Evolutionary conservation across 306 rosid genomes (phyloP).

Genomic region (Glycine tomentella): DNA sequence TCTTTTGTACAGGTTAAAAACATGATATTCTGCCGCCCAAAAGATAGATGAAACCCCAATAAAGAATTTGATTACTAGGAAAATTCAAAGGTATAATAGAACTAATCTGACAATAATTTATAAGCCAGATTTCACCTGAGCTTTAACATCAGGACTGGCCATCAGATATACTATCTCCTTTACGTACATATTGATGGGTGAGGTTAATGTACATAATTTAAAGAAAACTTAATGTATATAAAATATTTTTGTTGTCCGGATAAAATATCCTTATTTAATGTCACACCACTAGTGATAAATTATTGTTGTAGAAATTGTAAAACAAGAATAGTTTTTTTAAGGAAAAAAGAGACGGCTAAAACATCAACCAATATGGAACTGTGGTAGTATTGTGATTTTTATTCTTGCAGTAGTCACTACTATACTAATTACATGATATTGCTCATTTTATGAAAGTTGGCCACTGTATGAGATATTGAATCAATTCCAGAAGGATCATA

Average conservation of each 20-base stretch:
- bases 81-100: slow-evolving; percentile 69
- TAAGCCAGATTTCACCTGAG: neutral
- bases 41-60: slow-evolving; percentile 81
- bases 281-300: no score
- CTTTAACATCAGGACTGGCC: neutral
- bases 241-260: no score
- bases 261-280: no score
- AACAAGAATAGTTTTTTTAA: no score
- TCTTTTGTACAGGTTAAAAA: slow-evolving; percentile 61
- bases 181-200: no score
- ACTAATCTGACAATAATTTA: slow-evolving; percentile 4
- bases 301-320: no score
- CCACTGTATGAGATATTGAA: slow-evolving; percentile 82
- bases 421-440: neutral
- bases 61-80: slow-evolving; percentile 69
- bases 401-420: no score
- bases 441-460: slow-evolving; percentile 55
- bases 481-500: slow-evolving; percentile 72
- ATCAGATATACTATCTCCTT: neutral
- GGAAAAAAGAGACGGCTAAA: no score
- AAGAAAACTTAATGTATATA: no score
- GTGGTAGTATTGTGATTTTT: no score
- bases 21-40: slow-evolving; percentile 70
- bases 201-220: no score
- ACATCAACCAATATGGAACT: no score